Conservation (phyloP, 2,329 filamentous ascomycete species). For the Apiospora arundinis region DNA sequence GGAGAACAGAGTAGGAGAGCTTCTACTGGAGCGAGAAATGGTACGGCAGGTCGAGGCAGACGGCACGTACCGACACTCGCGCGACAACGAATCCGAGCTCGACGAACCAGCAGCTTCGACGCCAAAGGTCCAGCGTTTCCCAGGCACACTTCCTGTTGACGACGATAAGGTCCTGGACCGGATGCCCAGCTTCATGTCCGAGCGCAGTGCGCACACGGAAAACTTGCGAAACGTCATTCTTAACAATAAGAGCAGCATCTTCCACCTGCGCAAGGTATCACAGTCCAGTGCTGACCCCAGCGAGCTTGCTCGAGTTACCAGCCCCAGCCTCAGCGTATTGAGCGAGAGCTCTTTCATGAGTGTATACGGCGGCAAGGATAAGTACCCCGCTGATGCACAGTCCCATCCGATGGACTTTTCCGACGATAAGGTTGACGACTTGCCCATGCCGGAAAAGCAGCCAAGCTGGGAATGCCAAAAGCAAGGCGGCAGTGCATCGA, state of each 20-base stretch:
- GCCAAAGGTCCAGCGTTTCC: neutral
- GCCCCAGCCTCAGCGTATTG: conserved; percentile 67
- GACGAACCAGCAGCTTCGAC: neutral
- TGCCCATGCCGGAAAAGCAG: conserved; percentile 30
- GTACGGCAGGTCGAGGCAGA: conserved; percentile 56
- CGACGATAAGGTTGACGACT: conserved; percentile 32
- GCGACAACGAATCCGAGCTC: conserved; percentile 30
- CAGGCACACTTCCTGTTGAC: conserved; percentile 1
- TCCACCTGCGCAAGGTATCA: conserved; percentile 55
- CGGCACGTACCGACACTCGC: conserved; percentile 42
- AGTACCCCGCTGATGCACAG: conserved; percentile 29
- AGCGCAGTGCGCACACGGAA: conserved; percentile 63
- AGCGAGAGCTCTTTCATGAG: conserved; percentile 73
- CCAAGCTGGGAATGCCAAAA: conserved; percentile 30
- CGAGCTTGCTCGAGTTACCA: conserved; percentile 51
- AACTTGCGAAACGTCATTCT: conserved; percentile 67
- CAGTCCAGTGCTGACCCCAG: conserved; percentile 48
- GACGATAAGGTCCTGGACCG: conserved; percentile 53
- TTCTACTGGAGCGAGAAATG: conserved; percentile 60
- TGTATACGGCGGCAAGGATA: conserved; percentile 59
- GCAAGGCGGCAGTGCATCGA: conserved; percentile 30
- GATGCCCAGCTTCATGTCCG: conserved; percentile 71
- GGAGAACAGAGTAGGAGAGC: conserved; percentile 63
- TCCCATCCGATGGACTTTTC: conserved; percentile 29
- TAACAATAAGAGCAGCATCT: conserved; percentile 52